Percentiles rank a stretch among this genome's conserved stretches.
phyloP scores from a whole-genome alignment of 1,139 yeast genomes.

The Kluyveromyces marxianus region DNA sequence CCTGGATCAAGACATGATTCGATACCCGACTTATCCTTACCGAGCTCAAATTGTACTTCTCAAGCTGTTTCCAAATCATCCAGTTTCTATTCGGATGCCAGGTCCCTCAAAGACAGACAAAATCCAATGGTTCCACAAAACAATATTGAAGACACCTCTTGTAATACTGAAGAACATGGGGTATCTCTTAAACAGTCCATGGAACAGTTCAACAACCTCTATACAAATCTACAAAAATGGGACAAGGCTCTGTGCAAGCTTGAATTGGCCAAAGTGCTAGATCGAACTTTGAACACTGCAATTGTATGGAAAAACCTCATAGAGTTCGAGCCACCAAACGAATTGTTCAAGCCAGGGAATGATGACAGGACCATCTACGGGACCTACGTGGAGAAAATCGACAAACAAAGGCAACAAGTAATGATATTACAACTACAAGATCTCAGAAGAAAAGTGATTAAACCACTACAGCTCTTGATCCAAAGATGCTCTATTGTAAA shows the following conservation, averaged over 20 bases:
- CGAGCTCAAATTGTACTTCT: background rate
- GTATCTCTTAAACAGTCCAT: conserved; percentile 19
- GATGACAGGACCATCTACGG: conserved; percentile 13
- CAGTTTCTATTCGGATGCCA: conserved; percentile 3
- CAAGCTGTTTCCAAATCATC: conserved; percentile 2
- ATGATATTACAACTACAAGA: conserved; percentile 23
- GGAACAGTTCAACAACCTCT: conserved; percentile 15
- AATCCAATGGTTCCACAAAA: background rate
- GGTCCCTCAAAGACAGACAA: background rate
- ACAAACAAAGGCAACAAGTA: conserved; percentile 21
- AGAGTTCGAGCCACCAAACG: conserved; percentile 11
- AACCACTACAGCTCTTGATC: conserved; percentile 22
- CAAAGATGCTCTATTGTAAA: conserved; percentile 21
- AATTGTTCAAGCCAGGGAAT: conserved; percentile 4
- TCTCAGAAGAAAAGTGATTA: conserved; percentile 22
- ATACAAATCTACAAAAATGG: conserved; percentile 11
- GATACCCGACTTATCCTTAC: background rate
- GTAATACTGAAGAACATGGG: conserved; percentile 1
- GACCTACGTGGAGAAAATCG: conserved; percentile 17
- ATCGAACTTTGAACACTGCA: conserved; percentile 13
- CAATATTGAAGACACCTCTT: background rate
- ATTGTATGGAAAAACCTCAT: conserved; percentile 19
- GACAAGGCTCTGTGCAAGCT: conserved; percentile 7
- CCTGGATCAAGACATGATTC: too few species aligned
- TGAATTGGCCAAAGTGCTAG: conserved; percentile 10